These are phyloP conservation scores for Gnetum montanum DNA, from an alignment of 75 land plant genomes.

Conservation along the genomic window DNA sequence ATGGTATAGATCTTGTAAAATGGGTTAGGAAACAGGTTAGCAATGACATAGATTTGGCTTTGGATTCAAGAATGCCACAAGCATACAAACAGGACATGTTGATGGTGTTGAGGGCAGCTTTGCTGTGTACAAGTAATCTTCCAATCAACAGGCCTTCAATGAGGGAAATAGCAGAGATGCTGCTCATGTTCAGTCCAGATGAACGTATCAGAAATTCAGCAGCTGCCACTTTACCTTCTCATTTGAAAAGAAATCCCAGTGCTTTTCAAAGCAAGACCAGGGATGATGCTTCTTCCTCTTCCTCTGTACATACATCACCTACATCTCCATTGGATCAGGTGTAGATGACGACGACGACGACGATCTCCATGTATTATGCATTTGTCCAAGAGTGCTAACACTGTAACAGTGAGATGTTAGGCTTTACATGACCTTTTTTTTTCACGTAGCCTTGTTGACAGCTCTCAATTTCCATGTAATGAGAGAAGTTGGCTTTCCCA, in stretches of 20 bases:
- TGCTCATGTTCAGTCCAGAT: constrained; percentile 8
- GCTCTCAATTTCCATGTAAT: too few relatives aligned
- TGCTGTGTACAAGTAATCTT: constrained; percentile 20
- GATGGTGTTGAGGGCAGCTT: constrained; percentile 2
- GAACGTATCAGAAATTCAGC: background rate
- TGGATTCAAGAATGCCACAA: constrained; percentile 1
- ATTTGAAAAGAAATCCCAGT: constrained; percentile 5
- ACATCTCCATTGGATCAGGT: background rate
- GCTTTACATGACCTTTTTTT: too few relatives aligned
- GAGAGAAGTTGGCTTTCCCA: too few relatives aligned
- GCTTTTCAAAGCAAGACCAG: background rate
- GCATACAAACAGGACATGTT: background rate
- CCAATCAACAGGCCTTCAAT: constrained; percentile 17
- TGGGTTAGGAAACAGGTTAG: constrained; percentile 18
- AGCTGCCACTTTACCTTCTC: constrained; percentile 3
- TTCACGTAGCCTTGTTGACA: too few relatives aligned
- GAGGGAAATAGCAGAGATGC: constrained; percentile 16
- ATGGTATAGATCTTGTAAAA: constrained; percentile 18
- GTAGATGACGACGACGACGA: too few relatives aligned
- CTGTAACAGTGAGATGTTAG: too few relatives aligned
- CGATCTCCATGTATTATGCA: too few relatives aligned
- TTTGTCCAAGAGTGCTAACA: too few relatives aligned
- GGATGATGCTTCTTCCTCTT: background rate
- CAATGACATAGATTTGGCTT: background rate
- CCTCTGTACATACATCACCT: too few relatives aligned